These are phyloP conservation scores for Solanum raphanifolium DNA, from an alignment of 257 asterid genomes.

Conservation along the genomic window DNA sequence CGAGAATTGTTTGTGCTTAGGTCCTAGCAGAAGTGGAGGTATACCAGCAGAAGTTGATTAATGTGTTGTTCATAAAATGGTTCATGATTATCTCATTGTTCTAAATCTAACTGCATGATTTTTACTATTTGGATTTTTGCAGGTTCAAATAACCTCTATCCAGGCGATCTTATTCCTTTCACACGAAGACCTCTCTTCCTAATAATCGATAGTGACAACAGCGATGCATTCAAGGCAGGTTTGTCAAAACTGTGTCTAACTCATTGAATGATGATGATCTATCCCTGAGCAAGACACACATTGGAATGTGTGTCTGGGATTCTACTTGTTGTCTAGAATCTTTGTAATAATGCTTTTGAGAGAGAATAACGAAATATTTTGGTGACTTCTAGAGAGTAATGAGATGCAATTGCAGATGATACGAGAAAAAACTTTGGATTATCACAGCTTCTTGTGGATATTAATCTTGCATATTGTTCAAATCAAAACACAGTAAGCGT, in stretches of 20 bases:
- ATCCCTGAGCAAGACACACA: background rate
- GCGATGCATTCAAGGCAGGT: constrained; percentile 99
- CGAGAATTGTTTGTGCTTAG: constrained; percentile 58
- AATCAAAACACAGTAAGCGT: background rate
- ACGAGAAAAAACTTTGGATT: background rate
- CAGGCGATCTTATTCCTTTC: constrained; percentile 91
- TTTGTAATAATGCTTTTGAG: background rate
- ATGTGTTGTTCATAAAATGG: background rate
- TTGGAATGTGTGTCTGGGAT: background rate
- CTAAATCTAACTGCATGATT: background rate
- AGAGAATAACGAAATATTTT: background rate
- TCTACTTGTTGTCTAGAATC: background rate
- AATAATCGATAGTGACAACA: constrained; percentile 83
- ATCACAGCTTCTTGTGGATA: background rate
- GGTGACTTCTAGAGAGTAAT: background rate
- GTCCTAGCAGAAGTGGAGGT: constrained; percentile 86
- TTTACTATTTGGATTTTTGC: constrained; percentile 12
- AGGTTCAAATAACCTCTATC: constrained; percentile 79
- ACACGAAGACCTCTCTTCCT: constrained; percentile 86
- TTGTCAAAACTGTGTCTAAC: constrained; percentile 58
- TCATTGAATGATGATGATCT: background rate
- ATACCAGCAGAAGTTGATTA: background rate
- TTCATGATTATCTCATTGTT: background rate
- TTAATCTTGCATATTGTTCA: background rate
- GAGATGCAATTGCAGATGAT: background rate